These are phyloP conservation scores for Biancaea sappan DNA, from an alignment of 306 rosid species.

Conservation along the genomic window DNA sequence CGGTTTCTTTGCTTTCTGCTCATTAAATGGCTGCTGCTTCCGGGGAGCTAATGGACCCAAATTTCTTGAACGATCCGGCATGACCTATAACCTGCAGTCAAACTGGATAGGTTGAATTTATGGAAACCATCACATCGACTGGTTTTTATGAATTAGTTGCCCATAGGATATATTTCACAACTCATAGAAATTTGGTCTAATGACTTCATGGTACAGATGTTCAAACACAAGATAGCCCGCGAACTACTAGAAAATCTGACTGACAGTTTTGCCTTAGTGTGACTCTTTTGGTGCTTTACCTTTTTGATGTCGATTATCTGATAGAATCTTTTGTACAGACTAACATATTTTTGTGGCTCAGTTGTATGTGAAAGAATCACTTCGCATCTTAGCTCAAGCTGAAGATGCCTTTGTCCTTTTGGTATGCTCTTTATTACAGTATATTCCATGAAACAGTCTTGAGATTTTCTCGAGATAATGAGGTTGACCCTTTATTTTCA, in stretches of 20 bases:
- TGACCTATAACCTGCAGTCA: conserved; percentile 11
- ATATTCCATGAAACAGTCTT: neutral
- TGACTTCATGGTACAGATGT: neutral
- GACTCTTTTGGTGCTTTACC: neutral
- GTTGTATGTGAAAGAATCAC: conserved; percentile 3
- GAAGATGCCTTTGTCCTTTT: neutral
- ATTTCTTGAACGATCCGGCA: conserved; percentile 13
- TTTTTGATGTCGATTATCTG: conserved; percentile 51
- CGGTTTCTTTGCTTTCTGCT: neutral
- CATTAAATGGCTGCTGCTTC: conserved; percentile 16
- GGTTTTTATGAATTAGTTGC: conserved; percentile 9
- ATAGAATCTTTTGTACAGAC: conserved; percentile 50
- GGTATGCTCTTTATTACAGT: neutral
- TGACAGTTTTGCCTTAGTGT: neutral
- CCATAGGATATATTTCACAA: neutral
- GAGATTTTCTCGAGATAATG: neutral
- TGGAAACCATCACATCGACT: conserved; percentile 13
- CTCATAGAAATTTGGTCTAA: conserved; percentile 29
- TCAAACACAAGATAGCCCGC: neutral
- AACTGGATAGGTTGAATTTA: conserved; percentile 11
- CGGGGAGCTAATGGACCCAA: neutral
- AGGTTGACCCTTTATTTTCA: neutral
- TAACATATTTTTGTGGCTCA: conserved; percentile 3
- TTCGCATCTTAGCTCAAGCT: neutral
- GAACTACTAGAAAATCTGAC: neutral